Percentiles rank a stretch among this genome's conserved stretches.
phyloP scores from a whole-genome alignment of 306 rosid species.

The Vicia villosa region DNA sequence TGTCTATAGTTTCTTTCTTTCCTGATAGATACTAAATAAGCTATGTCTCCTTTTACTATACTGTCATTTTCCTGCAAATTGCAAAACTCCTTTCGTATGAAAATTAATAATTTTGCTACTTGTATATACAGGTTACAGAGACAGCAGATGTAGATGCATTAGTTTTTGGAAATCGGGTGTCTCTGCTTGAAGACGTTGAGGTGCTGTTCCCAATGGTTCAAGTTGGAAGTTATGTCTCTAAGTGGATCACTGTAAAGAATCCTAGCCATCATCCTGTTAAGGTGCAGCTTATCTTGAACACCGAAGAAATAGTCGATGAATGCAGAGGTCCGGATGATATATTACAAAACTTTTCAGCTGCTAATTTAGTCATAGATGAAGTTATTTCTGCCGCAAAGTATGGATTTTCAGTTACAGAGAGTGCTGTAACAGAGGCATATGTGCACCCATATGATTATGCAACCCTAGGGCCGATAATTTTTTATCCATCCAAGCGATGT shows the following conservation, averaged over 20 bases:
- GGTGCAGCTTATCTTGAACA: constrained; percentile 85
- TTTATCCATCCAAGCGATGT: constrained; percentile 80
- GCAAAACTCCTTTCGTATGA: constrained; percentile 13
- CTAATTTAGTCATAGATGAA: constrained; percentile 59
- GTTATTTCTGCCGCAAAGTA: constrained; percentile 59
- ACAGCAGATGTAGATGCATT: constrained; percentile 56
- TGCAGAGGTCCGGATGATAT: constrained; percentile 66
- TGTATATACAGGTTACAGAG: constrained; percentile 51
- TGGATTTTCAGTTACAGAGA: constrained; percentile 80
- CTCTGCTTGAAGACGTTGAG: constrained; percentile 78
- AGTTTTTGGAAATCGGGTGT: constrained; percentile 77
- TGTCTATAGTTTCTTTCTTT: neutral
- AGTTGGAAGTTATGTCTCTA: constrained; percentile 71
- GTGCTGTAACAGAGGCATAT: constrained; percentile 79
- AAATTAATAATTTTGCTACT: constrained; percentile 21
- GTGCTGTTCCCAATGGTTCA: constrained; percentile 70
- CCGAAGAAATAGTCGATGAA: constrained; percentile 67
- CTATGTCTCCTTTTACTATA: neutral
- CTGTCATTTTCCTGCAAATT: neutral
- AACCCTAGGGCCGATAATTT: constrained; percentile 79
- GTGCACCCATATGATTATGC: constrained; percentile 64
- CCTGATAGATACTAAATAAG: neutral
- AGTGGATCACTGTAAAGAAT: constrained; percentile 79
- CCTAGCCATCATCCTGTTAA: constrained; percentile 77
- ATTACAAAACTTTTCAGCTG: constrained; percentile 60